Conservation (phyloP, 2,329 filamentous ascomycete genomes). For the Aquanectria penicillioides region DNA sequence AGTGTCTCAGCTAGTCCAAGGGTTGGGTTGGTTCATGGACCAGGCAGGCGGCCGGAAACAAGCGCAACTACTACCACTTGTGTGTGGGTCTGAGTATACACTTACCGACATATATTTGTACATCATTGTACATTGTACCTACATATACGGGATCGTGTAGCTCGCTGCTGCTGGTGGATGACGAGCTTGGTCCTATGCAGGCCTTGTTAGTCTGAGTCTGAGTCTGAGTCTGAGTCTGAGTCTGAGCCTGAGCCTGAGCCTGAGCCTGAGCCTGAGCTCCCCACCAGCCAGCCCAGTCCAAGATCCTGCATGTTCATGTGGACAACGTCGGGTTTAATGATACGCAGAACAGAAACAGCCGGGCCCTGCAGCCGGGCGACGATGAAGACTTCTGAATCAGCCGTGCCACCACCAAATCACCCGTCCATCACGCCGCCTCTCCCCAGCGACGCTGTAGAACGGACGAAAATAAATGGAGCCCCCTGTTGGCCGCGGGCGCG, state of each 20-base stretch:
- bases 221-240: too few species aligned
- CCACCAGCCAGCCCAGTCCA: too few species aligned
- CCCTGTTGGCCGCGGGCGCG: conserved; percentile 36
- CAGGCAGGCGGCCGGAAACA: not conserved
- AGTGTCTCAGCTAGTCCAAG: conserved; percentile 30
- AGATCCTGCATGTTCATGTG: conserved; percentile 35
- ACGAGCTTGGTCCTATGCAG: too few species aligned
- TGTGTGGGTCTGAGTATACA: too few species aligned
- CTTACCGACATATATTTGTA: too few species aligned
- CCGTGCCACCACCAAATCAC: conserved; percentile 8
- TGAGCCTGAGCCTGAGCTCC: too few species aligned
- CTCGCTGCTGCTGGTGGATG: too few species aligned
- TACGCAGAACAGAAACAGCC: conserved; percentile 4
- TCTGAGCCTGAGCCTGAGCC: too few species aligned
- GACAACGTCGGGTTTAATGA: conserved; percentile 6
- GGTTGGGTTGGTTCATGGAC: conserved; percentile 7
- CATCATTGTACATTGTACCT: too few species aligned
- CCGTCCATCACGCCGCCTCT: conserved; percentile 29
- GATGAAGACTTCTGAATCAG: not conserved
- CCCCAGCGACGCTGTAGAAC: conserved; percentile 27
- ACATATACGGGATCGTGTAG: too few species aligned
- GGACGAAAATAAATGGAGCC: conserved; percentile 39
- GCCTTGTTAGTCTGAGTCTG: too few species aligned
- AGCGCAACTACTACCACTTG: not conserved
- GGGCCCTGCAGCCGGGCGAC: not conserved